Base-by-base conservation (phyloP, 2,329 filamentous ascomycete species). In the Aquanectria penicillioides region DNA sequence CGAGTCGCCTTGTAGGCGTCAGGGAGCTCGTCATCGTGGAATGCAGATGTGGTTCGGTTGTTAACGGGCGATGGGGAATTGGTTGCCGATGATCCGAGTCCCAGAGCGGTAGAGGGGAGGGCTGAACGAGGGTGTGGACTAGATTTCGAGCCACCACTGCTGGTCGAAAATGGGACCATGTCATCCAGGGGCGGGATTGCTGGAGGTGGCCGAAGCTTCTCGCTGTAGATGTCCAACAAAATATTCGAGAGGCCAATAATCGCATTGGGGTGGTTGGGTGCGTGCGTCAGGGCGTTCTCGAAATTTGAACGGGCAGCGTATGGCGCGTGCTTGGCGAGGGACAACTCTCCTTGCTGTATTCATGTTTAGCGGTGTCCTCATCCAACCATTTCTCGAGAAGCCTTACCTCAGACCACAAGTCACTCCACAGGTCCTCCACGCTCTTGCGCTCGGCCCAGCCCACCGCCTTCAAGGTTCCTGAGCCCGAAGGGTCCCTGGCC, bases 221-320 rank as follows among this genome's bases (percentile, higher is more conserved):
- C 83, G 66, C 81, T 87, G 77, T 94, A 97, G 17, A 96, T 88
- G 70, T 97, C 93, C 44, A 98, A 83, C 6, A 99, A 83, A 31
- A 98, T 89, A 67, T 91, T 91, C 15, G 92, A 92, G 18, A 99
- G 79, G 1, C 91, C 92, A 29, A 97, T 87, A 20, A 91, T 96
- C 26, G 92, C 93, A 12, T 83, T 82, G 0, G 91, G 83, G 67
- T 99, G 94, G 71, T 98, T 88, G 1, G 90, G 88, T 62, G 86
- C 91, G 71, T 93, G 88, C 20, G 89, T 87, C 15, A 99, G 80
- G 12, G 94, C 93, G 56, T 89, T 85, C 75, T 99, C 95, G 69
- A 94, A 97, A 63, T 91, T 83, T 20, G 85, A 81, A 12, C 93
- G 87, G 4, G 94, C 94, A 50, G 86, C 80, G 64, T 92, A 89